These are phyloP conservation scores for Pseudocercospora eumusae DNA, from an alignment of 2,329 filamentous ascomycete genomes.

Conservation along the genomic window DNA sequence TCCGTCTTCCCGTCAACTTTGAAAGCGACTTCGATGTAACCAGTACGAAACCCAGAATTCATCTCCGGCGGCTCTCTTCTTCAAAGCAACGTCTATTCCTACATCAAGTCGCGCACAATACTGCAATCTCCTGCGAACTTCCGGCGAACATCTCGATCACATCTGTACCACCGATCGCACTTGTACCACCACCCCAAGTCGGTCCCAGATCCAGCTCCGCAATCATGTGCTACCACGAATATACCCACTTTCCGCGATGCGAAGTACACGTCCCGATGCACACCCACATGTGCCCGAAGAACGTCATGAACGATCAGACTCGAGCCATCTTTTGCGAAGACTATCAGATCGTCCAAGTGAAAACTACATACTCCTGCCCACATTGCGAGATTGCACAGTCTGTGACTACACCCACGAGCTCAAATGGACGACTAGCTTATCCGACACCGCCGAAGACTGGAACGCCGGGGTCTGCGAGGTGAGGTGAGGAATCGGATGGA, in stretches of 20 bases:
- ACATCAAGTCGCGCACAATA: background rate
- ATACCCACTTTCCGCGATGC: slow-evolving; percentile 38
- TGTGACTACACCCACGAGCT: slow-evolving; percentile 20
- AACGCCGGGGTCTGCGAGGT: slow-evolving; percentile 23
- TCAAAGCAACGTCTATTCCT: background rate
- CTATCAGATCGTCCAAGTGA: slow-evolving; percentile 31
- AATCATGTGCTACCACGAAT: slow-evolving; percentile 39
- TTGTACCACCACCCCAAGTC: background rate
- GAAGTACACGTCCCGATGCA: slow-evolving; percentile 35
- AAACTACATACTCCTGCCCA: slow-evolving; percentile 25
- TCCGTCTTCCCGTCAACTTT: background rate
- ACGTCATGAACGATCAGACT: slow-evolving; percentile 33
- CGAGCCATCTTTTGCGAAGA: slow-evolving; percentile 40
- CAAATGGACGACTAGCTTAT: slow-evolving; percentile 18
- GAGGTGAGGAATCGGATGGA: background rate
- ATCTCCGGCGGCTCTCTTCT: slow-evolving; percentile 15
- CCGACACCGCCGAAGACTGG: slow-evolving; percentile 30
- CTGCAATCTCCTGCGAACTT: background rate
- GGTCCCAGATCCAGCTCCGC: too few relatives aligned
- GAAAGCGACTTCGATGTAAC: too few relatives aligned
- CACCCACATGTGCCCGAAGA: slow-evolving; percentile 38
- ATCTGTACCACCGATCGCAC: background rate
- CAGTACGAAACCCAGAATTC: too few relatives aligned
- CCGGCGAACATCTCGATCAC: background rate
- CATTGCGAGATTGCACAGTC: slow-evolving; percentile 24